Base-by-base conservation (phyloP, 2,329 filamentous ascomycete species). In the Passalora sequoiae region DNA sequence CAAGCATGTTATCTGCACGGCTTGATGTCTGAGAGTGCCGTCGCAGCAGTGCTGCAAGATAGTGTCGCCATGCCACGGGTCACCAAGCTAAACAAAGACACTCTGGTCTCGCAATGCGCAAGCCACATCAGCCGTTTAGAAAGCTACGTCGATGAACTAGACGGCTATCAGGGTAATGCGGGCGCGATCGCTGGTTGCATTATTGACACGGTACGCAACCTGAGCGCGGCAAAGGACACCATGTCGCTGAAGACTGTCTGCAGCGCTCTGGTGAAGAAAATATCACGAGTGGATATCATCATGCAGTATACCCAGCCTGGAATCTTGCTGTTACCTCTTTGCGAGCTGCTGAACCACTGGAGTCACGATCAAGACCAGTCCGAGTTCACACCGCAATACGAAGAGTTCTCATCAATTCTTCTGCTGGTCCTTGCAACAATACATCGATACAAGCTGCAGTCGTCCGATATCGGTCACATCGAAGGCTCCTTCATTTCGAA, bases 161-260 rank as follows among this genome's bases (percentile, higher is more conserved):
- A 95, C 44, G 84, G 83, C 38, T 89, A 92, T 76, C 87, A 94
- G 58, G 91, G 91, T 1, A 96, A 96, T 63, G 87, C 87, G 2
- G 88, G 86, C 2, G 87, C 88, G 2, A 86, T 94, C 13, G 85
- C 84, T 38, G 81, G 83, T 47, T 89, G 89, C 20, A 51, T 74
- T 7, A 65, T 68, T 19, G 68, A 73, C 44, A 66, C 70, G 1
- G 46, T 57, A 73, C 77, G 16, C 78, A 80, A 56, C 51, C 73
- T 89, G 12, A 89, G 84, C 57, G 71, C 73, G 13, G 82, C 76
- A 35, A 86, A 84, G 55, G 86, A 88, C 55, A 91, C 86, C 0
- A 86, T 87, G 76, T 77, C 83, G n/a, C 66, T 94, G 36, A 88
- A 89, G 62, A 73, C 77, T 1, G 66, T 91, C 1, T 92, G 86